A percentile compares a stretch with the other conserved stretches of the same genome.
Conservation (phyloP, 2,329 filamentous ascomycete genomes). For the Fusarium bulbicola region DNA sequence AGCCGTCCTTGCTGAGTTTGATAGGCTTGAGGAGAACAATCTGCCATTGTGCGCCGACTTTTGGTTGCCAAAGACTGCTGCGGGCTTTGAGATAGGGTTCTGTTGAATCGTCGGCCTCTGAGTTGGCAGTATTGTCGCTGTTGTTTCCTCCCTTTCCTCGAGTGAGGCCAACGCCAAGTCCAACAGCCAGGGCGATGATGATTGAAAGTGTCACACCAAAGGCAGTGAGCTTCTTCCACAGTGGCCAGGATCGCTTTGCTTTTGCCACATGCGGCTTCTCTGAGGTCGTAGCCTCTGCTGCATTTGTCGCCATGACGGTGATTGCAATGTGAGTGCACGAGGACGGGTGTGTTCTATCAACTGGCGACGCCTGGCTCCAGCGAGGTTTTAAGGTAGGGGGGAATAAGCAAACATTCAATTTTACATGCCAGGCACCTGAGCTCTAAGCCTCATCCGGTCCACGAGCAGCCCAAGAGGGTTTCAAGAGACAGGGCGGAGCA, state of each 20-base stretch:
- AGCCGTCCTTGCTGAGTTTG: slow-evolving; percentile 52
- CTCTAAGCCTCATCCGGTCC: slow-evolving; percentile 29
- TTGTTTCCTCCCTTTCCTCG: slow-evolving; percentile 41
- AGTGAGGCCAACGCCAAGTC: slow-evolving; percentile 64
- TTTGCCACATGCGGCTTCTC: slow-evolving; percentile 11
- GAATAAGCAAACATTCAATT: neutral
- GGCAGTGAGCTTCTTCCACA: slow-evolving; percentile 46
- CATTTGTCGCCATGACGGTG: slow-evolving; percentile 12
- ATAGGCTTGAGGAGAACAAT: slow-evolving; percentile 63
- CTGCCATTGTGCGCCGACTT: slow-evolving; percentile 65
- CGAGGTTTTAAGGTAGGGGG: slow-evolving; percentile 1
- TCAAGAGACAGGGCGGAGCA: slow-evolving; percentile 23
- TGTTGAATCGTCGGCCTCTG: slow-evolving; percentile 35
- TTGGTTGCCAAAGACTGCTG: slow-evolving; percentile 60
- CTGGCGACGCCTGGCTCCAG: neutral
- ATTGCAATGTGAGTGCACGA: neutral
- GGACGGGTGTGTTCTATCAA: neutral
- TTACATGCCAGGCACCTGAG: slow-evolving; percentile 17
- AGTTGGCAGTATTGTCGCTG: slow-evolving; percentile 21
- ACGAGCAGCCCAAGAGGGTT: neutral
- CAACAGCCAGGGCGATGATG: slow-evolving; percentile 59
- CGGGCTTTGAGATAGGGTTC: slow-evolving; percentile 32
- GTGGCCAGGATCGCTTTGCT: slow-evolving; percentile 35
- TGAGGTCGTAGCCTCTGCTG: neutral
- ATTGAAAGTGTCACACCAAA: slow-evolving; percentile 38